Evolutionary conservation across 2,329 filamentous ascomycete species (phyloP), one percentile per base, ranked within the genome.

Genomic region (Aspergillus clavatus): DNA sequence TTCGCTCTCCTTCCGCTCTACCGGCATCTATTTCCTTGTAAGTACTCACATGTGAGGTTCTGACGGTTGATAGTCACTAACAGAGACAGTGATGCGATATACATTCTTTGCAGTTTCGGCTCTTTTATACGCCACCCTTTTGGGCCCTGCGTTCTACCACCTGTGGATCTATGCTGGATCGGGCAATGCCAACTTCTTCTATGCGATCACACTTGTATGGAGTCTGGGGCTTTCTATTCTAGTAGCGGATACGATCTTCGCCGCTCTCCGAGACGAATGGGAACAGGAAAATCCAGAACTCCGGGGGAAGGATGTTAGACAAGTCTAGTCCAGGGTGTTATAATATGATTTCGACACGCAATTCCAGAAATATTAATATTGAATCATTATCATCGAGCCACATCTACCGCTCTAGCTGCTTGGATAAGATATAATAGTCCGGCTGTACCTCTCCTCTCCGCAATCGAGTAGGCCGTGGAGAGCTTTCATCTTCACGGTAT

Each of bases 141-240:
- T 98, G 0, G 93, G 93, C 0, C 93, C 93, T 1, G 89, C 90
- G 0, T 98, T 98, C 65, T 95, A 97, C 66, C 84, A 98, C 63
- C 75, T 98, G 4, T 98, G 93, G 93, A 91, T 98, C 46, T 98
- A 97, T 62, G 93, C 93, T 2, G 93, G 93, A 40, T 95, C 89
- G 45, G 93, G 93, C 22, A 98, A 98, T 60, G 93, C 93, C 47
- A 98, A 98, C 66, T 98, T 98, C 72, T 98, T 98, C 72, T 98
- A 98, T 64, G 93, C 93, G 54, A 97, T 98, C 59, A 98, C 93
- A 0, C 73, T 98, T n/a, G 93, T 98, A 0, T 98, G 93, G 93
- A 95, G 89, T 62, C 68, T 98, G 19, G 93, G 89, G 0, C 77
- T 95, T 56, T 90, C 89, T 28, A 76, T 98, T 51, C 72, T 98